Evolutionary conservation across 2,329 filamentous ascomycete species (phyloP).

Genomic region (Penicillium sp.): DNA sequence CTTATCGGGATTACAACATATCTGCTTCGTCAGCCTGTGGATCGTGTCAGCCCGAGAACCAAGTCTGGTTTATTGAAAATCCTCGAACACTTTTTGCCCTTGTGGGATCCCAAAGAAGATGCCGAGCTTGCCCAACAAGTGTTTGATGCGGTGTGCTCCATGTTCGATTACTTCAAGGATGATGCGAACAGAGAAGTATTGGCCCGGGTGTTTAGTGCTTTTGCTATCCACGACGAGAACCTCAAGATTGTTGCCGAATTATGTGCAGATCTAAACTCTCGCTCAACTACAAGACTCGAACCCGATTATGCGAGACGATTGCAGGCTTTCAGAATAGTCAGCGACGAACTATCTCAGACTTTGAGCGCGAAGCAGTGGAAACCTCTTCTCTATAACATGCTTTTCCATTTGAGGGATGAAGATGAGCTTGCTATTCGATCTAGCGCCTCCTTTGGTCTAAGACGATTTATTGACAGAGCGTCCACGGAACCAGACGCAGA

Average conservation of each 20-base stretch:
- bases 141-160: conserved; percentile 64
- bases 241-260: conserved; percentile 58
- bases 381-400: conserved; percentile 77
- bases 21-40: conserved; percentile 73
- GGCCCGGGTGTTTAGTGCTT: conserved; percentile 61
- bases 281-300: conserved; percentile 61
- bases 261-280: conserved; percentile 73
- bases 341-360: conserved; percentile 49
- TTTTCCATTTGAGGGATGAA: conserved; percentile 75
- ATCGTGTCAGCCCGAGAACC: conserved; percentile 69
- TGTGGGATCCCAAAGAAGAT: conserved; percentile 52
- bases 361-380: conserved; percentile 71
- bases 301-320: conserved; percentile 79
- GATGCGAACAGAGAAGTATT: conserved; percentile 64
- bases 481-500: conserved; percentile 36
- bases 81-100: conserved; percentile 67
- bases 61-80: conserved; percentile 75
- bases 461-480: conserved; percentile 63
- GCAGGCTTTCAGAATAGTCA: conserved; percentile 64
- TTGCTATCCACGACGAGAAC: conserved; percentile 56
- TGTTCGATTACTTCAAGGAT: conserved; percentile 88
- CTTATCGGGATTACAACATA: conserved; percentile 72
- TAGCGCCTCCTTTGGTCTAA: conserved; percentile 73
- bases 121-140: conserved; percentile 54
- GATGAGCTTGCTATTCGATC: conserved; percentile 79